phyloP scores from a whole-genome alignment of 306 rosid genomes.

The Cucurbita moschata region DNA sequence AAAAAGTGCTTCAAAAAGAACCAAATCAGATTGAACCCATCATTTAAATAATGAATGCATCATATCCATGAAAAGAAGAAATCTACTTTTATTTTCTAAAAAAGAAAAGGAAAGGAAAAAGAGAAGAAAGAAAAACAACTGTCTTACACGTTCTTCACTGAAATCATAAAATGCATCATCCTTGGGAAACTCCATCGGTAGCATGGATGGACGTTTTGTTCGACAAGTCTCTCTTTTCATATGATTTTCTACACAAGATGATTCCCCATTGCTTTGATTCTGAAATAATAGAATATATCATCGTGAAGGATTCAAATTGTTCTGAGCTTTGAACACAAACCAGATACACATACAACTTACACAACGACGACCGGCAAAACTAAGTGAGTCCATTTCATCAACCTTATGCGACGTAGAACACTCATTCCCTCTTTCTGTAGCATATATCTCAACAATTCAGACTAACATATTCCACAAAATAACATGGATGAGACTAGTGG shows the following conservation, averaged over 20 bases:
- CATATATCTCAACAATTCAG: conserved; percentile 8
- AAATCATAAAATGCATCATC: conserved; percentile 41
- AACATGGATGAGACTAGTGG: conserved; percentile 12
- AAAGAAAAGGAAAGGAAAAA: neutral
- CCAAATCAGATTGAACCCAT: neutral
- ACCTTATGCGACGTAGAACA: conserved; percentile 14
- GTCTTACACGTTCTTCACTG: conserved; percentile 61
- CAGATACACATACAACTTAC: conserved; percentile 99
- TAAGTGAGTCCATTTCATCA: conserved; percentile 18
- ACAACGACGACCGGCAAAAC: conserved; percentile 68
- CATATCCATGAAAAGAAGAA: neutral
- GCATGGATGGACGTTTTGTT: conserved; percentile 23
- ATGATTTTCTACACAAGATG: conserved; percentile 20
- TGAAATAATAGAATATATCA: conserved; percentile 33
- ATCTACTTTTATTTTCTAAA: neutral
- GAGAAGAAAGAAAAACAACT: neutral
- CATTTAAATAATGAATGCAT: neutral
- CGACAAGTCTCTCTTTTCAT: conserved; percentile 21
- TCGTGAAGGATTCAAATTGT: conserved; percentile 30
- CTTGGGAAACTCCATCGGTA: conserved; percentile 19
- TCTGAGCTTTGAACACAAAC: conserved; percentile 26
- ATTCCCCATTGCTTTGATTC: conserved; percentile 42
- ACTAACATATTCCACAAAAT: conserved; percentile 8
- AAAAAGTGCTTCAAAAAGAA: neutral
- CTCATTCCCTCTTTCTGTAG: conserved; percentile 34